Evolutionary conservation across 352 stramenopile genomes (phyloP), one percentile per base, ranked within the genome.

Genomic region (Phytophthora citricola): DNA sequence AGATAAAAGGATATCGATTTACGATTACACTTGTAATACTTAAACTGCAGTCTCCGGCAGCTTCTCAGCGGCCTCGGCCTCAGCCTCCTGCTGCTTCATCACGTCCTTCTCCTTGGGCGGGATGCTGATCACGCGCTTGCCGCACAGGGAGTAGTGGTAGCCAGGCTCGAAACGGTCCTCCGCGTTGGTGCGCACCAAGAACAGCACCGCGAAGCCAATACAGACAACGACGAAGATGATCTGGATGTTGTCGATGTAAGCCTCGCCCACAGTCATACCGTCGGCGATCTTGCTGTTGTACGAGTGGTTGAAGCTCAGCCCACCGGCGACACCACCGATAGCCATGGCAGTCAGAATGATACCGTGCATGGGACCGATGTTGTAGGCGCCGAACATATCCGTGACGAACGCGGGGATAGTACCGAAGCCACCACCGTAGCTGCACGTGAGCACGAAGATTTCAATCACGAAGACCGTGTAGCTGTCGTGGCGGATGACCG

Each of bases 341-440:
- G 85, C 89, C 84, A 88, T 91, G 6, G 82, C 72, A 5, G 87
- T 94, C 6, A 95, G 66, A 69, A 92, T 87, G 34, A 92, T 66
- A 3, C 56, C 55, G 40, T 71, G 50, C 40, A 71, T 75, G 11
- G 83, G 85, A 17, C 83, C 85, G 46, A 92, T 90, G 71, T 93
- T 92, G 66, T 73, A 91, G 11, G 81, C 78, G 17, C 87, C 87
- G 62, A 92, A 95, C 85, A 94, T 94, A 46, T 94, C 87, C 5
- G 85, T 91, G 31, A 95, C 54, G 54, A 94, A 84, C 32, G 71
- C 83, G 15, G 86, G 85, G 54, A 93, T 92, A 17, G 72, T 91
- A 45, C 82, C 84, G 31, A 93, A 87, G 43, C 81, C 83, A 24
- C 84, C 87, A 24, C 87, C 87, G 67, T 93, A 93, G 62, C 76